Evolutionary conservation across 148 eudicot species (phyloP).

Genomic region (Vaccinium myrtillus): DNA sequence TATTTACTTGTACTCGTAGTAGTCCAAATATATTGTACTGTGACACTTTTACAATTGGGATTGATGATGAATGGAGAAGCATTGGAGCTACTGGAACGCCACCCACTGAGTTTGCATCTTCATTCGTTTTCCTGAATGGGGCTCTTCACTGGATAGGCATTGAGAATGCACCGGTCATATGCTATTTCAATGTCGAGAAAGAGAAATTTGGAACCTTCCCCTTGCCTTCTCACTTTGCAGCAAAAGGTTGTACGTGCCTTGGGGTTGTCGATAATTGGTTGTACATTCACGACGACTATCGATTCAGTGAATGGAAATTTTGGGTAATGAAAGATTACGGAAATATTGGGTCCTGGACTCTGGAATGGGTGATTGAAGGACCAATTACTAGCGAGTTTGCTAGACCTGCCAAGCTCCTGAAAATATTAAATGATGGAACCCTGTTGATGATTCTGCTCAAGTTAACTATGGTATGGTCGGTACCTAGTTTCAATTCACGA

Average conservation of each 20-base stretch:
- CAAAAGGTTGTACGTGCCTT: neutral
- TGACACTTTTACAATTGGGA: neutral
- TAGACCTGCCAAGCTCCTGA: too few relatives aligned
- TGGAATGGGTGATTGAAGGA: neutral
- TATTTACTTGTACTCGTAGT: neutral
- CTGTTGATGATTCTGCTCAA: neutral
- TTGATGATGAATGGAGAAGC: neutral
- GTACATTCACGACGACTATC: neutral
- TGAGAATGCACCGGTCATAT: neutral
- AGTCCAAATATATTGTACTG: neutral
- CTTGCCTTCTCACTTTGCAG: neutral
- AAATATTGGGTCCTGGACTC: neutral
- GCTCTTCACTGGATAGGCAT: neutral
- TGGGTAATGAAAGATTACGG: too few relatives aligned
- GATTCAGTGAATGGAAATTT: too few relatives aligned
- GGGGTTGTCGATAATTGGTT: neutral
- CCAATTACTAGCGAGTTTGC: too few relatives aligned
- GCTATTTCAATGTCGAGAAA: neutral
- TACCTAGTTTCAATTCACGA: too few relatives aligned
- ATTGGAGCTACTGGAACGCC: neutral
- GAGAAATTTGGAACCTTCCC: neutral
- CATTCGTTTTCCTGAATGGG: neutral
- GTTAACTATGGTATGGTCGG: too few relatives aligned
- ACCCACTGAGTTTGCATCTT: neutral
- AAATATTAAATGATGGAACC: neutral